Evolutionary conservation across 345 rosid species (phyloP).

Genomic region (Anacardium occidentale): DNA sequence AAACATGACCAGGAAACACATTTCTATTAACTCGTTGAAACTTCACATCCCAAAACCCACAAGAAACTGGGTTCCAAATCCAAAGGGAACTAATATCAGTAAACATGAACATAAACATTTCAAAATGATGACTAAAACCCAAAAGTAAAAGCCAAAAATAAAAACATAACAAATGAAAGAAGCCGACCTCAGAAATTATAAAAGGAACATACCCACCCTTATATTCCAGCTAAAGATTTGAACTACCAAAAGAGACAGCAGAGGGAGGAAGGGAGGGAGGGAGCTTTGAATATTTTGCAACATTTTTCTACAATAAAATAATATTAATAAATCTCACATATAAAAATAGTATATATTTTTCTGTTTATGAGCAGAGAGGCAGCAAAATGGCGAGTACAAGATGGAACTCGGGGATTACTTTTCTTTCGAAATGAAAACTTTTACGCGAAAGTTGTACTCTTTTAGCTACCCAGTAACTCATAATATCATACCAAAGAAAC

Average conservation of each 20-base stretch:
- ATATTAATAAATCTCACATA: background rate
- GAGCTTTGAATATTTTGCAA: no score
- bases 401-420: background rate
- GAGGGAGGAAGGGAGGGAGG: background rate
- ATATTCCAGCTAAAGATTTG: background rate
- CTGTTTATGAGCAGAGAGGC: slow-evolving; percentile 1
- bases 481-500: background rate
- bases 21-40: background rate
- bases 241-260: background rate
- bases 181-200: background rate
- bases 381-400: background rate
- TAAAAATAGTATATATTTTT: background rate
- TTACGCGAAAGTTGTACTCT: background rate
- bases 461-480: background rate
- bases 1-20: background rate
- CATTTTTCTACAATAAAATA: background rate
- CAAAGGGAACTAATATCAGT: background rate
- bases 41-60: slow-evolving; percentile 1
- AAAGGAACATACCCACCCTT: background rate
- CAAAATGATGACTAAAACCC: background rate
- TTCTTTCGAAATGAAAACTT: background rate
- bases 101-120: slow-evolving; percentile 6
- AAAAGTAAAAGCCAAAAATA: background rate
- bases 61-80: background rate
- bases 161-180: background rate